A percentile compares a stretch with the other conserved stretches of the same genome.
Evolutionary conservation across 1,284 basidiomycete species (phyloP).

Genomic region (Puccinia triticina): DNA sequence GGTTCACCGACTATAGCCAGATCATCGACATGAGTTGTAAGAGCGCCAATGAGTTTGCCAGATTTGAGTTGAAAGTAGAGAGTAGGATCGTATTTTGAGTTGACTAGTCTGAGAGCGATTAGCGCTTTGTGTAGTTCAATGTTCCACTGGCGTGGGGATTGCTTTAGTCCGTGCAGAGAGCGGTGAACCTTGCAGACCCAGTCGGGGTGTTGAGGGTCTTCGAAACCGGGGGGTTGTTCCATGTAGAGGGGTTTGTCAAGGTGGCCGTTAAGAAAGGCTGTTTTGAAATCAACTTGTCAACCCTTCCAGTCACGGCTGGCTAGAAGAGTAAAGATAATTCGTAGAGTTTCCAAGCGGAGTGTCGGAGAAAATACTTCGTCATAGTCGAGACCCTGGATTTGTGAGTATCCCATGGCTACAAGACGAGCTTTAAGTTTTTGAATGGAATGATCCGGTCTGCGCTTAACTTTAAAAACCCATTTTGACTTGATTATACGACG

Average conservation of each 20-base stretch:
- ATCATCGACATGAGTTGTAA: neutral
- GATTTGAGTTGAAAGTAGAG: neutral
- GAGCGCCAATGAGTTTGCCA: neutral
- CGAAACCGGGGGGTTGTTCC: too few species aligned
- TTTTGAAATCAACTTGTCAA: neutral
- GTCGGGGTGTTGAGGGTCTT: too few species aligned
- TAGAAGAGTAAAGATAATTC: neutral
- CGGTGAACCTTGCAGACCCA: neutral
- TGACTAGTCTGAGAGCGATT: neutral
- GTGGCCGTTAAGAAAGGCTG: too few species aligned
- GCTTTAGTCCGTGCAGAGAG: conserved; percentile 11
- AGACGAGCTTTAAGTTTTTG: neutral
- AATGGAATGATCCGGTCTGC: neutral
- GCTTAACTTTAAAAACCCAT: neutral
- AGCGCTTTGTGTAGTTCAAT: conserved; percentile 5
- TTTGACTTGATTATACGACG: too few species aligned
- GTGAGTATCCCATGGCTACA: neutral
- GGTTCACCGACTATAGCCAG: neutral
- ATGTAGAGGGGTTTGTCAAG: too few species aligned
- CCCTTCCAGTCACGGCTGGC: neutral
- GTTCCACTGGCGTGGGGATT: conserved; percentile 4
- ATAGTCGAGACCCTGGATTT: neutral
- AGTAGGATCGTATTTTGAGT: neutral
- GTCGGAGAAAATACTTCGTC: neutral
- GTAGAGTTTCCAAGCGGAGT: neutral